These are phyloP conservation scores for Cynanchum wilfordii DNA, from an alignment of 257 asterid genomes.

Conservation along the genomic window DNA sequence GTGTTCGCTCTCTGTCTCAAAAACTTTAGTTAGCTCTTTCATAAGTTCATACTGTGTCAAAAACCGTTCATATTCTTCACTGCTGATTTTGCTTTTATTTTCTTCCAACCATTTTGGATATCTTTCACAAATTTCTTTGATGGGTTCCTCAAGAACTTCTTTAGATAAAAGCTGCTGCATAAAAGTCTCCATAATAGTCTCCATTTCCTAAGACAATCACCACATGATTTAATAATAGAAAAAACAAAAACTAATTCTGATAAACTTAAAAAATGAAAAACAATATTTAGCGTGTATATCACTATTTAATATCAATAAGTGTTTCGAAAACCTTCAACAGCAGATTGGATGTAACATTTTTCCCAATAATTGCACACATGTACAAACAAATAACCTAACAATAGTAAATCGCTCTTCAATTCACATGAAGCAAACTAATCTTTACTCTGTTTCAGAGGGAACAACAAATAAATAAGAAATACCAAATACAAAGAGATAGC, in stretches of 20 bases:
- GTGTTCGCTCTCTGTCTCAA: conserved; percentile 74
- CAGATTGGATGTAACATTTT: neutral
- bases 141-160: conserved; percentile 91
- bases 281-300: neutral
- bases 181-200: conserved; percentile 89
- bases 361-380: neutral
- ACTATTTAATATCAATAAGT: neutral
- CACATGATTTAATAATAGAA: neutral
- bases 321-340: too few relatives aligned
- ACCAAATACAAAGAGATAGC: neutral
- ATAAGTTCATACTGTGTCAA: conserved; percentile 59
- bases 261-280: neutral
- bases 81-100: conserved; percentile 54
- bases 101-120: conserved; percentile 88
- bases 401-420: neutral
- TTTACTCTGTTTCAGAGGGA: neutral
- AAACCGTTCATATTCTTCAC: conserved; percentile 62
- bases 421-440: neutral
- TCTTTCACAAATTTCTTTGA: conserved; percentile 92
- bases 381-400: neutral
- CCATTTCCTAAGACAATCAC: conserved; percentile 61
- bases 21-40: conserved; percentile 58
- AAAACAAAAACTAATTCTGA: too few relatives aligned
- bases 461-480: neutral
- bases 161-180: conserved; percentile 96